Conservation (phyloP, 2,329 filamentous ascomycete genomes). For the Xylaria multiplex region DNA sequence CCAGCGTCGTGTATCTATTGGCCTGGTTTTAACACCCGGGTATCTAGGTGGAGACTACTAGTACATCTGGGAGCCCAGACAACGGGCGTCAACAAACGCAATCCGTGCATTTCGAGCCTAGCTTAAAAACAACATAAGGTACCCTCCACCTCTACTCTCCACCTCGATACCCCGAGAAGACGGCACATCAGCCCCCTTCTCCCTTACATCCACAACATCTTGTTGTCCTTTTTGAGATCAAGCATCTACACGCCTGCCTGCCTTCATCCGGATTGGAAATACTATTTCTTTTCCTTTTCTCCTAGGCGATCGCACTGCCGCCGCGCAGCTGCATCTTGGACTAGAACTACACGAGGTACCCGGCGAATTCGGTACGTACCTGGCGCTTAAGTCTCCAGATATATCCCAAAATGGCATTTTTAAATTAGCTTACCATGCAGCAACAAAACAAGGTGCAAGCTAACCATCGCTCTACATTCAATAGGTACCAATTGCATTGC, state of each 20-base stretch:
- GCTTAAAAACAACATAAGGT: slow-evolving; percentile 28
- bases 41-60: slow-evolving; percentile 13
- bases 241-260: slow-evolving; percentile 15
- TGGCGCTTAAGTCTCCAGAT: slow-evolving; percentile 26
- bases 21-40: neutral
- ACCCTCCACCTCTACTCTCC: neutral
- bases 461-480: slow-evolving; percentile 20
- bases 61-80: slow-evolving; percentile 25
- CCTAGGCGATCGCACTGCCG: slow-evolving; percentile 12
- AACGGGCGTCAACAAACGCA: slow-evolving; percentile 32
- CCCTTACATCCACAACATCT: slow-evolving; percentile 7
- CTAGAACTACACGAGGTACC: neutral
- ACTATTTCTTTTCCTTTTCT: neutral
- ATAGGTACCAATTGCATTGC: slow-evolving; percentile 8
- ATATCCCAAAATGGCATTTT: slow-evolving; percentile 31
- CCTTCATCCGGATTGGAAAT: slow-evolving; percentile 4
- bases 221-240: neutral
- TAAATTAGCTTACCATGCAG: slow-evolving; percentile 26
- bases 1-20: neutral
- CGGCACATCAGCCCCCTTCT: slow-evolving; percentile 9
- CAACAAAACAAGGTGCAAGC: slow-evolving; percentile 10
- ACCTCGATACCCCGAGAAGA: neutral
- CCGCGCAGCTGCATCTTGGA: neutral
- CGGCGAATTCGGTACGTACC: slow-evolving; percentile 29
- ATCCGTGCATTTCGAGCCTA: slow-evolving; percentile 14